These are phyloP conservation scores for Sophora flavescens DNA, from an alignment of 306 rosid genomes.

Conservation along the genomic window DNA sequence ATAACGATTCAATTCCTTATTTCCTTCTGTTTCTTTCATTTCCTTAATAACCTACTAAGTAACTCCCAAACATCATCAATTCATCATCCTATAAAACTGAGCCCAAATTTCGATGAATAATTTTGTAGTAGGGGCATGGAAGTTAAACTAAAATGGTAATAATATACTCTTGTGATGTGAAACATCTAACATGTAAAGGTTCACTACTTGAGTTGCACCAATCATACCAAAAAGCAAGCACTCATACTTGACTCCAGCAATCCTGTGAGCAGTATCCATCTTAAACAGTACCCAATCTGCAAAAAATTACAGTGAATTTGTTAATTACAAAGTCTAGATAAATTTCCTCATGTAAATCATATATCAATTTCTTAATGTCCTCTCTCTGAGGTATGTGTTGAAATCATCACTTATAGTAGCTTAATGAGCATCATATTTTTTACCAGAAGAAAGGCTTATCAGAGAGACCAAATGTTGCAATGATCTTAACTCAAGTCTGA, in stretches of 20 bases:
- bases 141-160: background rate
- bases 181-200: conserved; percentile 4
- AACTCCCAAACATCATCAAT: conserved; percentile 9
- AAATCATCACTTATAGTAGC: conserved; percentile 5
- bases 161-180: background rate
- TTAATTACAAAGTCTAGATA: background rate
- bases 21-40: background rate
- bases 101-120: background rate
- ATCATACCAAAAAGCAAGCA: conserved; percentile 83
- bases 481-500: background rate
- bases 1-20: background rate
- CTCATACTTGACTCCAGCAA: conserved; percentile 62
- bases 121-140: background rate
- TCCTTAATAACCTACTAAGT: background rate
- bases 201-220: conserved; percentile 35
- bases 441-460: conserved; percentile 25
- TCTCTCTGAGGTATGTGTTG: background rate
- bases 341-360: background rate
- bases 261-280: conserved; percentile 59
- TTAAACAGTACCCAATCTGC: conserved; percentile 48
- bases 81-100: background rate
- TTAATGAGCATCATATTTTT: no score
- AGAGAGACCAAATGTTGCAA: conserved; percentile 28
- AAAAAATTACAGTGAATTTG: conserved; percentile 39
- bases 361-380: background rate